phyloP scores from a whole-genome alignment of 2,329 filamentous ascomycete genomes.

The Colletotrichum cuscutae region DNA sequence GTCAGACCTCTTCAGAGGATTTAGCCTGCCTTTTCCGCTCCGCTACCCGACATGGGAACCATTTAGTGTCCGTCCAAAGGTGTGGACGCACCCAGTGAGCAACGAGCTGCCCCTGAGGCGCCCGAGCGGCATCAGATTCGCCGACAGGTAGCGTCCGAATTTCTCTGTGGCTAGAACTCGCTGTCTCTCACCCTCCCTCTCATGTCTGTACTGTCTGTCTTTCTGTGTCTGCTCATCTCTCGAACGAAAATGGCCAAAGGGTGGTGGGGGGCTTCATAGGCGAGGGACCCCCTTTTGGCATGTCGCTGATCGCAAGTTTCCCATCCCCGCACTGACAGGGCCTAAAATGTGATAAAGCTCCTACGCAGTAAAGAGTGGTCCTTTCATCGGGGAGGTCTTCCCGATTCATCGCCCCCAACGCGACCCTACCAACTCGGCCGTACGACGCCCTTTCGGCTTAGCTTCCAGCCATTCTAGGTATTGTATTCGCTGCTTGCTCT shows the following conservation, averaged over 20 bases:
- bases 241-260: background rate
- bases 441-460: background rate
- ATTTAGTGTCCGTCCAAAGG: background rate
- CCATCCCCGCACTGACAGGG: conserved; percentile 19
- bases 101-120: conserved; percentile 1
- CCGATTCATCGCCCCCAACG: conserved; percentile 14
- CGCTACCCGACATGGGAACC: background rate
- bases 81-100: background rate
- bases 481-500: background rate
- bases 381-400: conserved; percentile 11
- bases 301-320: background rate
- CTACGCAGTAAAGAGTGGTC: background rate
- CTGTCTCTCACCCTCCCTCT: background rate
- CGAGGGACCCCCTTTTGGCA: background rate
- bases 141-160: background rate
- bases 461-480: background rate
- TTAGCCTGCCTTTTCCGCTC: background rate
- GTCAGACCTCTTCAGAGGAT: conserved; percentile 2
- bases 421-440: conserved; percentile 1
- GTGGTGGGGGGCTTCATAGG: background rate
- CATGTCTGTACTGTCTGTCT: background rate
- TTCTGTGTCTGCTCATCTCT: background rate
- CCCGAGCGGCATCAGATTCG: background rate
- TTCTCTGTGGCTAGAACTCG: background rate
- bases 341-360: background rate